phyloP scores from a whole-genome alignment of 306 rosid genomes.

The Casuarina equisetifolia region DNA sequence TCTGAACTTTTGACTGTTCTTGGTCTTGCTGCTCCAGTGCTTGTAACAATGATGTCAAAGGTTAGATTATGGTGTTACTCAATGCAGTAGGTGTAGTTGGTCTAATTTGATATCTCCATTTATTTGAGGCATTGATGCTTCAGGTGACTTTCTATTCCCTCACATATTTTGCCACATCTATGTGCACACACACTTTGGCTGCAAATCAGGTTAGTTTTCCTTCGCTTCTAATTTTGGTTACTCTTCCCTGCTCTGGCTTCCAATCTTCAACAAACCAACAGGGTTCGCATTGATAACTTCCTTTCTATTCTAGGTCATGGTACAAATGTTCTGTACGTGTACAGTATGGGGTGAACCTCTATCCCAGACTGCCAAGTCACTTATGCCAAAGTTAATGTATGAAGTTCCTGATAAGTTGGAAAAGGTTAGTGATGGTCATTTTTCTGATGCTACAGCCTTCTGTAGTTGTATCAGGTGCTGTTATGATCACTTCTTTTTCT shows the following conservation, averaged over 20 bases:
- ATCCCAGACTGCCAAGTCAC: slow-evolving; percentile 92
- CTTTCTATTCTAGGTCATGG: slow-evolving; percentile 68
- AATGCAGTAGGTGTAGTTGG: slow-evolving; percentile 9
- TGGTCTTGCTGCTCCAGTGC: slow-evolving; percentile 79
- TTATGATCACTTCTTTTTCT: background rate
- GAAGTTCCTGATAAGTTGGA: slow-evolving; percentile 62
- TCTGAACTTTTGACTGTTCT: slow-evolving; percentile 53
- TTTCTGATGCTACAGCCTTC: slow-evolving; percentile 3
- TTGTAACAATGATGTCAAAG: slow-evolving; percentile 79
- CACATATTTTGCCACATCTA: slow-evolving; percentile 72
- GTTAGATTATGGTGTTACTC: slow-evolving; percentile 37
- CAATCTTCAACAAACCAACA: slow-evolving; percentile 18
- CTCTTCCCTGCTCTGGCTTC: slow-evolving; percentile 25
- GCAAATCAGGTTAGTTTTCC: slow-evolving; percentile 79
- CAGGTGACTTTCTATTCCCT: slow-evolving; percentile 85
- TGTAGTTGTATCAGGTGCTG: background rate
- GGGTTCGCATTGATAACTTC: slow-evolving; percentile 24
- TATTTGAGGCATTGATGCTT: slow-evolving; percentile 15
- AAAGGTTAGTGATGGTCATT: slow-evolving; percentile 58
- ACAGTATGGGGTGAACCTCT: slow-evolving; percentile 98
- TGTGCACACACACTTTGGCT: slow-evolving; percentile 89
- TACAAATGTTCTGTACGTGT: slow-evolving; percentile 75
- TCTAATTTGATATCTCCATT: background rate
- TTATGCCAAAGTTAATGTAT: slow-evolving; percentile 80
- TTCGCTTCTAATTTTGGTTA: slow-evolving; percentile 14